phyloP scores from a whole-genome alignment of 140 eudicot genomes.

The Anethum foeniculum region DNA sequence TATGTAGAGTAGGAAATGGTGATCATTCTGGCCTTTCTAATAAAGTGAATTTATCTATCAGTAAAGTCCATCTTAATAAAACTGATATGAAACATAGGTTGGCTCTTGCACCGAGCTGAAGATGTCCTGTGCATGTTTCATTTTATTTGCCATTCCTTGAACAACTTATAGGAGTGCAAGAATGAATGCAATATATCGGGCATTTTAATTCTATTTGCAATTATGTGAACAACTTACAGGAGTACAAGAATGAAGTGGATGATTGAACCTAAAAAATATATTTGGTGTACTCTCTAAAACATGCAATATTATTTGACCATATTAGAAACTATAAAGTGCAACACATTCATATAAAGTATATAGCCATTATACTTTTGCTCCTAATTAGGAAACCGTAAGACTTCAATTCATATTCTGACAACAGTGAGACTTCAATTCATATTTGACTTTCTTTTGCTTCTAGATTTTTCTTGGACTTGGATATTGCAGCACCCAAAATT shows the following conservation, averaged over 20 bases:
- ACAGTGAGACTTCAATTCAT: background rate
- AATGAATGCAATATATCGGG: background rate
- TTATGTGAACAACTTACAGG: background rate
- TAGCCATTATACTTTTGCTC: background rate
- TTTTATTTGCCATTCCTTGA: background rate
- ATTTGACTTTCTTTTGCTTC: constrained; percentile 15
- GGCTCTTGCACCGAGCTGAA: background rate
- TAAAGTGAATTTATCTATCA: background rate
- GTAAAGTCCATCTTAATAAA: background rate
- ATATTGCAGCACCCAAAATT: constrained; percentile 97
- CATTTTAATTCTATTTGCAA: background rate
- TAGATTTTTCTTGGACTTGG: constrained; percentile 92
- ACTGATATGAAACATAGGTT: background rate
- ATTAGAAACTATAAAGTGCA: background rate
- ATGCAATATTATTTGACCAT: background rate
- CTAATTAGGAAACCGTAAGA: background rate
- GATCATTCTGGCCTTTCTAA: background rate
- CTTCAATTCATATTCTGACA: background rate
- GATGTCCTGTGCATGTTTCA: background rate
- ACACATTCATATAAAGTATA: background rate
- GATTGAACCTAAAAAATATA: background rate
- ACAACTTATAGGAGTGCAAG: background rate
- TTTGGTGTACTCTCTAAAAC: background rate
- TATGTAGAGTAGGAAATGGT: background rate
- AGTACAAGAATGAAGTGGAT: background rate